Base-by-base conservation (phyloP, 495 filamentous ascomycete species). In the Symbiotaphrina buchneri region DNA sequence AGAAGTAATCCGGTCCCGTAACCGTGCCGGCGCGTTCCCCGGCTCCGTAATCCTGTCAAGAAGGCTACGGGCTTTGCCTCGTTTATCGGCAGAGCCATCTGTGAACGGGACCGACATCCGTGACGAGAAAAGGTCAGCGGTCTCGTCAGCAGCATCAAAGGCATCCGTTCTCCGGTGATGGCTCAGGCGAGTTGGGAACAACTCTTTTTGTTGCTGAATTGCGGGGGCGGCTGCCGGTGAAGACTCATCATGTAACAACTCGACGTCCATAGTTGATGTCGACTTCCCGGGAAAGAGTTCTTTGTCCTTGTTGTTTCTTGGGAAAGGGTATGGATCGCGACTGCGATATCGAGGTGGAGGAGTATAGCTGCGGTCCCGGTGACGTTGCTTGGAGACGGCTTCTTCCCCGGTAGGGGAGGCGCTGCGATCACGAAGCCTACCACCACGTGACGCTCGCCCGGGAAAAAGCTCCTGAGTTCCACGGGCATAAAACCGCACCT, bases 331-430 rank as follows among this genome's bases (percentile, higher is more conserved):
- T 43, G 2, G 41, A 35, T 22, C 56, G 48, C 40, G 65, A 59
- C 4, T 66, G 53, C 21, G 33, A 31, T 25, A 32, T 28, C 22
- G 13, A 18, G 29, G 29, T 11, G 29, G 29, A 2, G 29, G 29
- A 1, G 29, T 30, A 14, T 36, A 36, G 16, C 33, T 30, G 11
- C 33, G 33, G 8, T 31, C 4, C 10, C 29, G 20, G 11, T 31
- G 29, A n/a, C n/a, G n/a, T n/a, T n/a, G n/a, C n/a, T n/a, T n/a
- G n/a, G n/a, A n/a, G n/a, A n/a, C n/a, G n/a, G 39, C 65, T n/a
- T 64, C 61, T 33, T 72, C 67, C 15, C 71, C 59, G 2, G 48
- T 49, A 3, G 83, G 83, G 3, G 82, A 92, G 10, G 76, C 74
- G 45, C 71, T 78, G 35, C 56, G 65, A 37, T 74, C 60, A 23